Base-by-base conservation (phyloP, 257 asterid species). In the Henckelia pumila region DNA sequence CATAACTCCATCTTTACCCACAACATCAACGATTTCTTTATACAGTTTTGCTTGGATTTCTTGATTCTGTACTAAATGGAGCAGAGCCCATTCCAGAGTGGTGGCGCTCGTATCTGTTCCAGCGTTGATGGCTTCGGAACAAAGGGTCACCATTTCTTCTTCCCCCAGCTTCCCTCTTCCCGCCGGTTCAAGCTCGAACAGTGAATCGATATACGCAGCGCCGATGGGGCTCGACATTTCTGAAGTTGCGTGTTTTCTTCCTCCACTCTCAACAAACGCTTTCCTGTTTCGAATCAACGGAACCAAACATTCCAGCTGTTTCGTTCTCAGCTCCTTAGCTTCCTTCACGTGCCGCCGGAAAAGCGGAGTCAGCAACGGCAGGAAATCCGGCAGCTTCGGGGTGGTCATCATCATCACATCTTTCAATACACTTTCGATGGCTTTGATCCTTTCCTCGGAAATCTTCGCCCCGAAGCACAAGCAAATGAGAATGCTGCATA, bases 21-120 rank as follows among this genome's bases (percentile, higher is more conserved):
- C 96, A 20, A 55, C 59, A 0, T 71, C 84, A 2, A 90, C 88
- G 4, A 93, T 88, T 63, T 93, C 99, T 44, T 57, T 73, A 75
- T 84, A 86, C 8, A 93, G 33, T 8, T 68, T 86, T 30, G 84
- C 96, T 63, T 90, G 99, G n/a, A 88, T 85, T 14, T 79, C 92
- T 61, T 90, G 97, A 56, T 93, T 61, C 6, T 35, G 73, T 6
- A 93, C 95, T 69, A 93, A 58, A 66, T 86, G 94, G 2, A 85
- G 86, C 59, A 93, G 21, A 5, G 96, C 96, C 99, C 99, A 93
- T 21, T 93, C 99, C 0, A 83, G 74, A 0, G 95, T 73, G 7
- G 99, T 88, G 61, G 99, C 99, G 65, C 97, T 93, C 0, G 99
- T 93, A 52, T 93, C 99, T 0, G 99, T 93, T 23, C 99, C 99